phyloP scores from a whole-genome alignment of 2,329 filamentous ascomycete species.

The Xylariales sp. region DNA sequence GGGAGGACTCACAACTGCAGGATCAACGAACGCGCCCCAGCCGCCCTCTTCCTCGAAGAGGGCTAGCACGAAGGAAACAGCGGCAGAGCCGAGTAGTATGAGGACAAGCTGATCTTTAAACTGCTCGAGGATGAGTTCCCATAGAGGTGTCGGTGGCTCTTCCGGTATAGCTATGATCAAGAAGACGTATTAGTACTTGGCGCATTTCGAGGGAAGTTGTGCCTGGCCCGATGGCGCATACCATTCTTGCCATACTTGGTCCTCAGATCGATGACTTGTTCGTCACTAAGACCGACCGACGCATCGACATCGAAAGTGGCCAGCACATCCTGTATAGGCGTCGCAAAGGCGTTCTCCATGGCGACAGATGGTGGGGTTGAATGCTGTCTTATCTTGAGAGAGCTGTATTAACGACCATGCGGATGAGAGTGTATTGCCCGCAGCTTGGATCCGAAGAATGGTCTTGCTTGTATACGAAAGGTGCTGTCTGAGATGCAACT shows the following conservation, averaged over 20 bases:
- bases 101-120: conserved; percentile 99
- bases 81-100: conserved; percentile 88
- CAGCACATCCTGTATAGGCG: conserved; percentile 54
- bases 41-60: conserved; percentile 90
- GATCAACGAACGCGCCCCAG: conserved; percentile 97
- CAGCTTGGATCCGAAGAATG: conserved; percentile 5
- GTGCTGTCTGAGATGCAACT: conserved; percentile 9
- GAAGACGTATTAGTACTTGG: conserved; percentile 5
- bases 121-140: conserved; percentile 95
- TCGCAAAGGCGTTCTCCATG: conserved; percentile 62
- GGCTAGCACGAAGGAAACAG: conserved; percentile 87
- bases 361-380: too few species aligned
- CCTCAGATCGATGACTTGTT: conserved; percentile 52
- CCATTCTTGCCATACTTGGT: conserved; percentile 63
- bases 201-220: conserved; percentile 9
- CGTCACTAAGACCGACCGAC: conserved; percentile 50
- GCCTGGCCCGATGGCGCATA: conserved; percentile 33
- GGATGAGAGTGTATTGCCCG: neutral
- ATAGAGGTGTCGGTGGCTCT: conserved; percentile 91
- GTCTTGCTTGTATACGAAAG: conserved; percentile 11
- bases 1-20: conserved; percentile 69
- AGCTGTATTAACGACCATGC: neutral
- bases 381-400: conserved; percentile 14
- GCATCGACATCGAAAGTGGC: conserved; percentile 53
- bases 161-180: conserved; percentile 57